A percentile compares a stretch with the other conserved stretches of the same genome.
phyloP scores from a whole-genome alignment of 1,139 yeast genomes.

The Protomyces arabidopsidicola region DNA sequence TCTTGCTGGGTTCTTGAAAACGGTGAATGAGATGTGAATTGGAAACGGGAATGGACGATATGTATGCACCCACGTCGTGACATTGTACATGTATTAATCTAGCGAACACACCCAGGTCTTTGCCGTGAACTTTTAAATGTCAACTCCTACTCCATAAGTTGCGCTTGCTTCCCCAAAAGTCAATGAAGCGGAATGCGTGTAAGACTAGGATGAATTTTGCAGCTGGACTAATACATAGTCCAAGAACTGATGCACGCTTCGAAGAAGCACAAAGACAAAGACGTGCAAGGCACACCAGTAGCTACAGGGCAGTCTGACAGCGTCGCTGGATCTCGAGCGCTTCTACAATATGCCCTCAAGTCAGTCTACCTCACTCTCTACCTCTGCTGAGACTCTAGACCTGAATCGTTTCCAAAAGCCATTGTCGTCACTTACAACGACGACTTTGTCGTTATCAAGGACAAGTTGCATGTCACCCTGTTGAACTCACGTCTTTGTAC shows the following conservation, averaged over 20 bases:
- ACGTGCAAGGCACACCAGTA: not conserved
- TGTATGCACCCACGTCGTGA: not conserved
- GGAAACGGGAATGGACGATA: not conserved
- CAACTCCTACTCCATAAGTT: not conserved
- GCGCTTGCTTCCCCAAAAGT: not conserved
- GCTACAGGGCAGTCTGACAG: not conserved
- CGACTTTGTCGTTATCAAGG: conserved; percentile 27
- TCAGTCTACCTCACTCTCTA: not conserved
- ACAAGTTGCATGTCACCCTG: conserved; percentile 1
- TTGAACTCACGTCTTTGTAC: not conserved
- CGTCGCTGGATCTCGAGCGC: not conserved
- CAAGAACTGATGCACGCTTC: not conserved
- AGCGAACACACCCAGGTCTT: too few relatives aligned
- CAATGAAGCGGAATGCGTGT: not conserved
- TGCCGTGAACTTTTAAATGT: too few relatives aligned
- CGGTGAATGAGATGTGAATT: not conserved
- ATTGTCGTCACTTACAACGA: conserved; percentile 21
- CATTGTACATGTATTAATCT: not conserved
- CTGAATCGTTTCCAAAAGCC: not conserved
- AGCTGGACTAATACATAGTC: not conserved
- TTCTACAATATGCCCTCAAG: not conserved
- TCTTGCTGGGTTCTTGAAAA: conserved; percentile 45
- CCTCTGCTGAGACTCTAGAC: conserved; percentile 1
- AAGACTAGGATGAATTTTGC: not conserved
- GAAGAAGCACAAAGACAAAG: not conserved